Conservation (phyloP, 2,329 filamentous ascomycete species). For the Curvularia hawaiiensis region DNA sequence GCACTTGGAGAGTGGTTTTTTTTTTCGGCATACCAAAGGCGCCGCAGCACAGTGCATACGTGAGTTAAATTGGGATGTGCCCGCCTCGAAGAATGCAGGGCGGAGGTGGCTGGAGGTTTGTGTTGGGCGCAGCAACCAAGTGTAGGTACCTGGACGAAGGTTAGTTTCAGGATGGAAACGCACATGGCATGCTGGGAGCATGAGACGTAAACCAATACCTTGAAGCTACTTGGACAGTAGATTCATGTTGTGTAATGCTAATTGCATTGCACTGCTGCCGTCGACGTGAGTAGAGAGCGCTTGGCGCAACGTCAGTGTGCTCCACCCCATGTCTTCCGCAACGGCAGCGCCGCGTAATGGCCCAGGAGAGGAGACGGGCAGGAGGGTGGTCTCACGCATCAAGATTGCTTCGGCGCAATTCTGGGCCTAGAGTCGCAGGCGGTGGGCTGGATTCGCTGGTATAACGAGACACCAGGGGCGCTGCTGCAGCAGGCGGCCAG, state of each 20-base stretch:
- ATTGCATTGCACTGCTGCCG: not conserved
- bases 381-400: conserved; percentile 5
- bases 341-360: conserved; percentile 17
- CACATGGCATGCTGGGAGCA: not conserved
- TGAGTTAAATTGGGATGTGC: conserved; percentile 6
- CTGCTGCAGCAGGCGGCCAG: conserved; percentile 14
- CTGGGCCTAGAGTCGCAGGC: not conserved
- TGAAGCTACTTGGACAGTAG: not conserved
- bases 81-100: not conserved
- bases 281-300: conserved; percentile 1
- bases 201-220: not conserved
- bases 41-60: conserved; percentile 3
- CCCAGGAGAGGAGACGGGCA: not conserved
- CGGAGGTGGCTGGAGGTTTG: not conserved
- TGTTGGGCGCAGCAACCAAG: not conserved
- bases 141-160: not conserved
- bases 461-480: conserved; percentile 15
- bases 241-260: not conserved
- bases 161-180: not conserved
- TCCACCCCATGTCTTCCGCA: conserved; percentile 7
- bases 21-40: not conserved
- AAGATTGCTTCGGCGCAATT: conserved; percentile 4
- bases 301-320: conserved; percentile 17
- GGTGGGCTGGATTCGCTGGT: conserved; percentile 7
- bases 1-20: not conserved